phyloP scores from a whole-genome alignment of 169 alveolate genomes.

The Babesia ovata region DNA sequence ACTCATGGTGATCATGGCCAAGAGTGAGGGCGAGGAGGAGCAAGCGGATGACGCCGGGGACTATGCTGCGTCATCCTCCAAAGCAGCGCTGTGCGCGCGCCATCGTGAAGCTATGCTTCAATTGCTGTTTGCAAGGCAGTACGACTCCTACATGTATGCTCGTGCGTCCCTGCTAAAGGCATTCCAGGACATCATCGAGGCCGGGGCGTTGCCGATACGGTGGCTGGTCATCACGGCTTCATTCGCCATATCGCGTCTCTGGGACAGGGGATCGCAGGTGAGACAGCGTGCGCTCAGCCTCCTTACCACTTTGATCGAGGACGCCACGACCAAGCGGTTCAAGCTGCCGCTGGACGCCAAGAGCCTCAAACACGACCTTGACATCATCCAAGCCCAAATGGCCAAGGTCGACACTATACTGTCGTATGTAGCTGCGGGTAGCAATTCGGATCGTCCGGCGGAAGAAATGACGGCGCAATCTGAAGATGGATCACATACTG shows the following conservation, averaged over 20 bases:
- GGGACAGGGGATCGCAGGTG: slow-evolving; percentile 78
- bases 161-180: slow-evolving; percentile 73
- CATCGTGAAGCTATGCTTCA: slow-evolving; percentile 60
- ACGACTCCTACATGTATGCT: slow-evolving; percentile 77
- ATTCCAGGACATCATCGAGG: slow-evolving; percentile 72
- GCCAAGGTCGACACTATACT: slow-evolving; percentile 17
- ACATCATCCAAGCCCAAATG: slow-evolving; percentile 39
- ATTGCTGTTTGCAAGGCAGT: slow-evolving; percentile 68
- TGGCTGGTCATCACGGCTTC: slow-evolving; percentile 62
- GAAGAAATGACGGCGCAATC: background rate
- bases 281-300: slow-evolving; percentile 78
- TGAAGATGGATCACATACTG: background rate
- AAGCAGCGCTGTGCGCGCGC: slow-evolving; percentile 26
- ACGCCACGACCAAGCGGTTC: slow-evolving; percentile 69
- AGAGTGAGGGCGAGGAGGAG: slow-evolving; percentile 2
- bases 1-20: slow-evolving; percentile 42
- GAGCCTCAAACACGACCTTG: slow-evolving; percentile 57
- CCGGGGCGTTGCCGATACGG: slow-evolving; percentile 73
- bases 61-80: background rate
- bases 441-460: background rate
- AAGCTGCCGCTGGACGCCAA: slow-evolving; percentile 57
- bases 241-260: slow-evolving; percentile 69
- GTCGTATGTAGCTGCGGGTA: background rate
- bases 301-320: slow-evolving; percentile 67
- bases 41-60: slow-evolving; percentile 7